Evolutionary conservation across 768 basidiomycete genomes (phyloP).

Genomic region (Candolleomyces efflorescens): DNA sequence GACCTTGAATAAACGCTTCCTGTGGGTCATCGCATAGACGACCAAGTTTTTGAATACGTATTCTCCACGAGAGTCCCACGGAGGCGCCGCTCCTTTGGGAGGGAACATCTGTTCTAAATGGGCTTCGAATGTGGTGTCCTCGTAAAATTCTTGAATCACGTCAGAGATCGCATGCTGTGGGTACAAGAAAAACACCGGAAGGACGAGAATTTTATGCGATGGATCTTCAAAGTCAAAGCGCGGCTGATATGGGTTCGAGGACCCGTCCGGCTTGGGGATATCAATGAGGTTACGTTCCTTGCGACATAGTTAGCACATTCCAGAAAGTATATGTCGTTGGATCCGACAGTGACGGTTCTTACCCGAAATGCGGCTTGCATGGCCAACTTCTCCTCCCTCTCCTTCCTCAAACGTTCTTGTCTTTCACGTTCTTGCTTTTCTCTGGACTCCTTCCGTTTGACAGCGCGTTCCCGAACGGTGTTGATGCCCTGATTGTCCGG

Average conservation of each 20-base stretch:
- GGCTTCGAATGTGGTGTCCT: slow-evolving; percentile 76
- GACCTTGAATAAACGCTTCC: slow-evolving; percentile 79
- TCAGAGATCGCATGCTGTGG: slow-evolving; percentile 89
- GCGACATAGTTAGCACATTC: slow-evolving; percentile 6
- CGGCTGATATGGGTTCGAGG: slow-evolving; percentile 55
- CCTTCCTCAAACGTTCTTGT: slow-evolving; percentile 43
- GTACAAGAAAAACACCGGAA: slow-evolving; percentile 93
- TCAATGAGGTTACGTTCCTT: slow-evolving; percentile 74
- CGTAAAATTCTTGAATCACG: slow-evolving; percentile 80
- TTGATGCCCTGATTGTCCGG: slow-evolving; percentile 51
- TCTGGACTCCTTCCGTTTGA: slow-evolving; percentile 42
- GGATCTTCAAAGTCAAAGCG: slow-evolving; percentile 66
- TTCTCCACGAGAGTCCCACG: slow-evolving; percentile 73
- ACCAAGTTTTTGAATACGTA: slow-evolving; percentile 63
- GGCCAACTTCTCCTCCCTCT: slow-evolving; percentile 47
- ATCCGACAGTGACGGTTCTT: slow-evolving; percentile 18
- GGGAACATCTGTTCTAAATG: slow-evolving; percentile 86
- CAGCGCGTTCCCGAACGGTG: slow-evolving; percentile 42
- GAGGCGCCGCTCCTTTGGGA: slow-evolving; percentile 53
- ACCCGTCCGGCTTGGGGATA: slow-evolving; percentile 47
- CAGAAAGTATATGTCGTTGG: background rate
- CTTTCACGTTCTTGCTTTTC: slow-evolving; percentile 49
- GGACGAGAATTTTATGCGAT: slow-evolving; percentile 46
- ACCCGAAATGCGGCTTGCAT: slow-evolving; percentile 66
- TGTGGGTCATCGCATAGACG: slow-evolving; percentile 78